Percentiles rank a stretch among this genome's conserved stretches.
phyloP scores from a whole-genome alignment of 176 grass and related monocot species.

The Aegilops bicornis region DNA sequence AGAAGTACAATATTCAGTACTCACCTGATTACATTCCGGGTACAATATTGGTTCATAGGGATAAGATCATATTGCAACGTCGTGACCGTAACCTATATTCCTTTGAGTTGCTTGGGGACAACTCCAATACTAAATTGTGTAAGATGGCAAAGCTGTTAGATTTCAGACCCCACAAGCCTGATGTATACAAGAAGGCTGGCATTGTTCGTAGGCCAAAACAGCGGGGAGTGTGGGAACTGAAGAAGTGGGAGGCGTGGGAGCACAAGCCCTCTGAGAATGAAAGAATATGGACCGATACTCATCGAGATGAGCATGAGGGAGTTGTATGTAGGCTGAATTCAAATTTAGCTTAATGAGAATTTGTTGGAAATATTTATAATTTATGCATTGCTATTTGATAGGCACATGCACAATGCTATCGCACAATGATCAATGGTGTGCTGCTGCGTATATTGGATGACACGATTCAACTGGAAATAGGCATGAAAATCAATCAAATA shows the following conservation, averaged over 20 bases:
- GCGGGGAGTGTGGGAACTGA: not conserved
- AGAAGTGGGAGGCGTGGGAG: constrained; percentile 2
- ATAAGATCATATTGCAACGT: constrained; percentile 2
- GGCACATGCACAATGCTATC: not conserved
- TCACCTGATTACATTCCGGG: not conserved
- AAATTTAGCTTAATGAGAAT: not conserved
- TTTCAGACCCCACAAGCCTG: not conserved
- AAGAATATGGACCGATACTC: not conserved
- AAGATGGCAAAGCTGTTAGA: constrained; percentile 1
- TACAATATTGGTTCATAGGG: not conserved
- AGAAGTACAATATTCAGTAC: not conserved
- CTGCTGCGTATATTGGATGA: not conserved
- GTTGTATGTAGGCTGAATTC: not conserved
- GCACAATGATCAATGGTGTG: not conserved
- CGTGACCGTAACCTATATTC: not conserved
- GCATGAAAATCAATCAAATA: not conserved
- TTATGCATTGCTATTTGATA: not conserved
- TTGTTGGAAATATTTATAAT: not conserved
- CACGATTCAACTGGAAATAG: not conserved
- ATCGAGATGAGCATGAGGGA: not conserved
- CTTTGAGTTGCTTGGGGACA: not conserved
- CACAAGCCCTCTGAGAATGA: not conserved
- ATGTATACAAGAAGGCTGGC: constrained; percentile 23
- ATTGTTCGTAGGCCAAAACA: constrained; percentile 11
- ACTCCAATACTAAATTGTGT: not conserved